phyloP scores from a whole-genome alignment of 805 yeast species.

The Kurtzmaniella fragi region DNA sequence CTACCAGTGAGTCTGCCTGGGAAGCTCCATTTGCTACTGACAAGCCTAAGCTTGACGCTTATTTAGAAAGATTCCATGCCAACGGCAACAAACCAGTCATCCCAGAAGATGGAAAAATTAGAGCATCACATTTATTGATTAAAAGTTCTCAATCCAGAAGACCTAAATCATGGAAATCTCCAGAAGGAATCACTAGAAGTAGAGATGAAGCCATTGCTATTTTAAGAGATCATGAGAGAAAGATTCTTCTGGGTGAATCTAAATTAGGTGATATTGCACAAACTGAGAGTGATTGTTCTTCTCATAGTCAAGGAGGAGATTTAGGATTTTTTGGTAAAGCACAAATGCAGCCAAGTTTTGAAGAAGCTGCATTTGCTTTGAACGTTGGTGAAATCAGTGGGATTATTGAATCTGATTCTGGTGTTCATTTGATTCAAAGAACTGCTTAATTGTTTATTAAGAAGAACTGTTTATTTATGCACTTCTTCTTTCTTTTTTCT shows the following conservation, averaged over 20 bases:
- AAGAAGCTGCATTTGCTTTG: conserved; percentile 76
- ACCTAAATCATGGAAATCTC: conserved; percentile 86
- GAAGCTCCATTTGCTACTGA: conserved; percentile 87
- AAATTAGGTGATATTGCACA: conserved; percentile 68
- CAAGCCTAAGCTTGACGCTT: conserved; percentile 48
- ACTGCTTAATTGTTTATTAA: conserved; percentile 48
- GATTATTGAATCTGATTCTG: conserved; percentile 84
- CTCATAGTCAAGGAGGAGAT: conserved; percentile 87
- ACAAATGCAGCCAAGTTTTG: conserved; percentile 94
- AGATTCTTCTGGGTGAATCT: conserved; percentile 59
- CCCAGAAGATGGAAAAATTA: conserved; percentile 49
- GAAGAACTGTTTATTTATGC: too few species aligned
- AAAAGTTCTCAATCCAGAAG: conserved; percentile 82
- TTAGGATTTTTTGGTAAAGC: conserved; percentile 85
- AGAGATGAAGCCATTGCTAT: conserved; percentile 80
- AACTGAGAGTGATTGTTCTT: conserved; percentile 84
- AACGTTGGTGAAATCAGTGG: conserved; percentile 80
- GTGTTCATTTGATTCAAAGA: conserved; percentile 84
- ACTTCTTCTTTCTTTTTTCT: too few species aligned
- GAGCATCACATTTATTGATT: conserved; percentile 76
- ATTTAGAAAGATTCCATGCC: conserved; percentile 39
- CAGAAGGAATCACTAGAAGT: conserved; percentile 64
- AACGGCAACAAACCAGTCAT: conserved; percentile 43
- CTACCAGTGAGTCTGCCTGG: conserved; percentile 77
- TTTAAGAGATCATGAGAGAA: conserved; percentile 50